Percentiles rank a stretch among this genome's conserved stretches.
Evolutionary conservation across 2,329 filamentous ascomycete species (phyloP).

Genomic region (Sporothrix schenckii): DNA sequence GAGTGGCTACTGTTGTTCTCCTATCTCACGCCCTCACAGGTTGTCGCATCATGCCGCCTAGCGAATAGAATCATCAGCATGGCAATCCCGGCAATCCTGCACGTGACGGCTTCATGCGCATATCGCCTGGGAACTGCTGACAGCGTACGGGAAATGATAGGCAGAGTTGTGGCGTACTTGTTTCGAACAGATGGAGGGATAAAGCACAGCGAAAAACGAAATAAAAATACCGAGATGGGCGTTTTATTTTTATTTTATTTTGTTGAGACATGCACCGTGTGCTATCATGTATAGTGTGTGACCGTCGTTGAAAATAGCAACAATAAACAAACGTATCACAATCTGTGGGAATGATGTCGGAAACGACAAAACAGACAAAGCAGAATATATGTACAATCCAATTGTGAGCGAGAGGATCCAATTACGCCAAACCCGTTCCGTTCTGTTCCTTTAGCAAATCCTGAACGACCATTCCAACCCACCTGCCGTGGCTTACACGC

Average conservation of each 20-base stretch:
- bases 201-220: background rate
- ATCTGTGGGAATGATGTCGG: background rate
- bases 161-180: background rate
- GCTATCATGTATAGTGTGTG: constrained; percentile 2
- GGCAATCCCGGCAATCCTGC: background rate
- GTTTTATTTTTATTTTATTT: too few relatives aligned
- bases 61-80: constrained; percentile 1
- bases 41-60: background rate
- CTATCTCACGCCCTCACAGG: background rate
- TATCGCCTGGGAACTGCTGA: background rate
- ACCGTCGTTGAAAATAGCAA: constrained; percentile 11
- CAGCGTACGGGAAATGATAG: background rate
- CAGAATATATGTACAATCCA: constrained; percentile 1
- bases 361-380: constrained; percentile 1
- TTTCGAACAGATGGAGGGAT: constrained; percentile 8
- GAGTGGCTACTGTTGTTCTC: background rate
- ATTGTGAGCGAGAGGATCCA: constrained; percentile 22
- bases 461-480: background rate
- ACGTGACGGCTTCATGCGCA: background rate
- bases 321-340: constrained; percentile 17
- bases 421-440: background rate
- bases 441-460: background rate
- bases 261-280: background rate
- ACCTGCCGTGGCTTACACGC: constrained; percentile 24
- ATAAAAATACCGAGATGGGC: background rate